Percentiles rank a stretch among this genome's conserved stretches.
phyloP scores from a whole-genome alignment of 768 basidiomycete species.

The Tricholoma matsutake region DNA sequence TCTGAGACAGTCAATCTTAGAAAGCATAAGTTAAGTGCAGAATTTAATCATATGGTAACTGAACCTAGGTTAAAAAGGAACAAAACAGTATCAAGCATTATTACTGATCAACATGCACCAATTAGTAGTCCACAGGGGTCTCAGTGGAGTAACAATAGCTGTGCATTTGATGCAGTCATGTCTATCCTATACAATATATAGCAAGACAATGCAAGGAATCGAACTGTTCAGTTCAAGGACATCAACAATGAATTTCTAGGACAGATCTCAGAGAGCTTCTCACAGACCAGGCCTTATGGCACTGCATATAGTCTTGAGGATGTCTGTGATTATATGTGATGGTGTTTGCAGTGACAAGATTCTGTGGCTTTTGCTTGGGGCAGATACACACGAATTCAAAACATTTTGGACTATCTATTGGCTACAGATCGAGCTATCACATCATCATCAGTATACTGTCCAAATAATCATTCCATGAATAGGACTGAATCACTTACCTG shows the following conservation, averaged over 20 bases:
- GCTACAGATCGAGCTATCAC: neutral
- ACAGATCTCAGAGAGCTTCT: no score
- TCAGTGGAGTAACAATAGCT: no score
- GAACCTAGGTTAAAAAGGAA: neutral
- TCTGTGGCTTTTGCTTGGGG: neutral
- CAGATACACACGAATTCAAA: neutral
- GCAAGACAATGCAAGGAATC: no score
- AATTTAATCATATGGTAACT: neutral
- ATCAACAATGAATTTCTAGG: no score
- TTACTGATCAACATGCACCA: neutral
- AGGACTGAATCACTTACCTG: no score
- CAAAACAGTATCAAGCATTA: neutral
- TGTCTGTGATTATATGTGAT: conserved; percentile 3
- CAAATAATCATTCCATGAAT: neutral
- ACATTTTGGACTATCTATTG: neutral
- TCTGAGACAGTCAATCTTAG: neutral
- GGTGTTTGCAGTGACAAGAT: neutral
- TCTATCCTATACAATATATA: no score
- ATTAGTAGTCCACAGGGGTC: no score
- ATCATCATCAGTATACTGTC: neutral
- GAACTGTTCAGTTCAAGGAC: no score
- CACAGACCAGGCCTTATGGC: neutral
- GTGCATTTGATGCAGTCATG: no score
- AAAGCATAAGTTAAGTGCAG: neutral
- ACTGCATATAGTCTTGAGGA: neutral